Base-by-base conservation (phyloP, 140 eudicot species). In the Bidens hawaiensis region DNA sequence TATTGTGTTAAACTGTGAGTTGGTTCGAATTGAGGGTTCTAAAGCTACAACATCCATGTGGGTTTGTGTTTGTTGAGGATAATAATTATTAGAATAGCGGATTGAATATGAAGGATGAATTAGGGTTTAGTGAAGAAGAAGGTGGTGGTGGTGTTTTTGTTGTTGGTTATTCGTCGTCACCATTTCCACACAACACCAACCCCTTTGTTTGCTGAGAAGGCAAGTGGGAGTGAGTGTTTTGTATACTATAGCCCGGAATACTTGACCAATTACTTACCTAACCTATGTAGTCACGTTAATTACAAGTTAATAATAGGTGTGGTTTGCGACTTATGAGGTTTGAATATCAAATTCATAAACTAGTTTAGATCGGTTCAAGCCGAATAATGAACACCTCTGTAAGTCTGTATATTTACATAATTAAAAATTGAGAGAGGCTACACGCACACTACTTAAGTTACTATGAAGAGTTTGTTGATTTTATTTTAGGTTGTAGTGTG, bases 1-100 rank as follows among this genome's bases (percentile, higher is more conserved):
- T 36, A 54, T 11, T 49, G 24, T 42, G 13, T 53, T n/a, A n/a
- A n/a, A n/a, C n/a, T n/a, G n/a, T n/a, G n/a, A n/a, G n/a, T n/a
- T n/a, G n/a, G n/a, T n/a, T n/a, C n/a, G n/a, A 58, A 56, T 21
- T 31, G 66, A 64, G 64, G 77, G 40, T 64, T 64, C 69, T 22
- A 70, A 5, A 14, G 81, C 55, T 12, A 23, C 68, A 6, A 57
- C 38, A 70, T 76, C 81, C 81, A 76, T 76, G 62, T 63, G 76
- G 61, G 74, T 65, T 8, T 25, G 51, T 13, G 34, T 50, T 70
- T n/a, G n/a, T n/a, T n/a, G n/a, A n/a, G n/a, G 48, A 59, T 17
- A 65, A 8, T 31, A 12, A 19, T n/a, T 56, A 6, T 40, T 9
- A 1, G 43, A 36, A 36, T 16, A 27, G 53, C 15, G 55, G 4